Base-by-base conservation (phyloP, 225 moss, liverwort and hornwort genomes). In the Antitrichia curtipendula region DNA sequence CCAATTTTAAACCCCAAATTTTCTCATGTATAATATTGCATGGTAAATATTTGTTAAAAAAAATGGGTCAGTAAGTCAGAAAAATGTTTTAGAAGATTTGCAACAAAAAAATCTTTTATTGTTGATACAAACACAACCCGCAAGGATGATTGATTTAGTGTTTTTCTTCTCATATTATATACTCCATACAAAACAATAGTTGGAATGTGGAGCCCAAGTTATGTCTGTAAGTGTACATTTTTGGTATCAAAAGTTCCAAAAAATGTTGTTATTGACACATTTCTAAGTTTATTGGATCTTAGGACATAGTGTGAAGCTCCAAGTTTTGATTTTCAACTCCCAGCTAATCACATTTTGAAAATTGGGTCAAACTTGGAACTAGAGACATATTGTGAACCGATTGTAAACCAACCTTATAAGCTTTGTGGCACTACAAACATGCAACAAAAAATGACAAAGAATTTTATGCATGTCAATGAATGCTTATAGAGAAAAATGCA, bases 331-430 rank as follows among this genome's bases (percentile, higher is more conserved):
- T 47, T 43, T 31, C 3, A 9, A 31, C 12, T 31, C 11, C 10
- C 11, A 4, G 7, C 11, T 10, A 73, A 73, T 47, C 7, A 31
- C 19, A 73, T 49, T 41, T 73, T 73, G 49, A 73, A 4, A 27
- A 71, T 16, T 43, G 27, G 3, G 0, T 71, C 9, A 27, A 8
- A 73, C 7, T 49, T 31, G 2, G 5, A 32, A 50, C 3, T 75
- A 32, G 7, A 74, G 1, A 8, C 7, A 50, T 32, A 13, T 4
- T 32, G 7, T 13, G 4, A 74, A 50, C 0, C 1, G 1, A 0
- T 45, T 28, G 15, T 9, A 43, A 16, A 9, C 16, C 19, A 74
- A 20, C 4, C 13, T 75, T 20, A 31, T 32, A 50, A 12, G 20
- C 12, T 32, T 74, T 34, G 3, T 75, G 0, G 50, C 32, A 75